A percentile compares a stretch with the other conserved stretches of the same genome.
Evolutionary conservation across 2,329 filamentous ascomycete genomes (phyloP).

Genomic region (Diaporthe amygdali): DNA sequence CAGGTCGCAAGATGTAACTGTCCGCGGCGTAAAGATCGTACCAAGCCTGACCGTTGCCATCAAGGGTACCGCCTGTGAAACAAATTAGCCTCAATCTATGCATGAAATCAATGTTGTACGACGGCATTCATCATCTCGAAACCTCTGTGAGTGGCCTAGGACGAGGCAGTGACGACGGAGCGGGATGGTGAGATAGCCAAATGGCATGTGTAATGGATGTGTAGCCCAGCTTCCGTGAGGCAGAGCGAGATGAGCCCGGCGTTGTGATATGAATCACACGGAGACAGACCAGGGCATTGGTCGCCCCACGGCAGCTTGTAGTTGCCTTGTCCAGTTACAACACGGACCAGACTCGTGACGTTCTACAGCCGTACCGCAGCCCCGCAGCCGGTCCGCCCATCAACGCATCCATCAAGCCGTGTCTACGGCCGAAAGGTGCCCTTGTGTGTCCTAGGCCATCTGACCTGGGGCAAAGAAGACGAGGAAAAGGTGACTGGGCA

Average conservation of each 20-base stretch:
- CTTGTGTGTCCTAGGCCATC: background rate
- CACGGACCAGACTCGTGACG: background rate
- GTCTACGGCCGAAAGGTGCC: slow-evolving; percentile 11
- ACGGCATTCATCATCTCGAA: background rate
- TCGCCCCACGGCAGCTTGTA: background rate
- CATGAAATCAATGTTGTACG: slow-evolving; percentile 9
- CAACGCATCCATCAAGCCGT: background rate
- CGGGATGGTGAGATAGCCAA: background rate
- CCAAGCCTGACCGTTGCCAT: slow-evolving; percentile 70
- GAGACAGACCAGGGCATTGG: background rate
- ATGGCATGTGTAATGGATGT: background rate
- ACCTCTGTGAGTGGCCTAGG: background rate
- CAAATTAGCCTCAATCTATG: slow-evolving; percentile 16
- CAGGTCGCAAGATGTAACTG: slow-evolving; percentile 62
- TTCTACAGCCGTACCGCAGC: background rate
- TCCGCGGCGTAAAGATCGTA: slow-evolving; percentile 66
- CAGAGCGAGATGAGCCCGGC: background rate
- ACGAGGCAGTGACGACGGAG: background rate
- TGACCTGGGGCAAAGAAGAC: background rate
- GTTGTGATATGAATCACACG: background rate
- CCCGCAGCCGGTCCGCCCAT: background rate
- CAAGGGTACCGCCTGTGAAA: slow-evolving; percentile 43
- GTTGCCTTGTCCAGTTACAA: background rate
- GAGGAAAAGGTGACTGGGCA: background rate
- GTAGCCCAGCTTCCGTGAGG: slow-evolving; percentile 5